phyloP scores from a whole-genome alignment of 2,329 filamentous ascomycete species.

The Albophoma yamanashiensis region DNA sequence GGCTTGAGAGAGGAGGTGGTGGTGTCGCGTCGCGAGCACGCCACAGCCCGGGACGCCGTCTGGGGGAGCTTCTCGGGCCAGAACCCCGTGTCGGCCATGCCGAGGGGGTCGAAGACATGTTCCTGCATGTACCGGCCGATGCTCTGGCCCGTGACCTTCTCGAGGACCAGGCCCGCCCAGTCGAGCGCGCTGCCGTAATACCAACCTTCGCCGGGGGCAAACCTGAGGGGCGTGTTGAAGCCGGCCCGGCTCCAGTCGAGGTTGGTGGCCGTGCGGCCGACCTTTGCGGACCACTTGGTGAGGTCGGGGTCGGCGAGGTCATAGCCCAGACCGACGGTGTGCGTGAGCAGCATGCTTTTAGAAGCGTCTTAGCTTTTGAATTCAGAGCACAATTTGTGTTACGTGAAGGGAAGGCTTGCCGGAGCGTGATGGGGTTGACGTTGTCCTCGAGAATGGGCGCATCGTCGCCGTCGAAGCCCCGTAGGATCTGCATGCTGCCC shows the following conservation, averaged over 20 bases:
- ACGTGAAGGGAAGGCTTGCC: constrained; percentile 10
- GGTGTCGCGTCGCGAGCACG: constrained; percentile 10
- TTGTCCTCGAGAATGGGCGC: constrained; percentile 27
- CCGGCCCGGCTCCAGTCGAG: constrained; percentile 22
- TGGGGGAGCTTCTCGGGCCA: constrained; percentile 18
- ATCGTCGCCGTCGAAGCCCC: constrained; percentile 22
- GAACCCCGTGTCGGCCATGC: constrained; percentile 26
- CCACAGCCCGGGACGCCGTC: constrained; percentile 10
- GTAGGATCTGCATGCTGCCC: constrained; percentile 20
- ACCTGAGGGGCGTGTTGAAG: constrained; percentile 30
- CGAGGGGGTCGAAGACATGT: constrained; percentile 24
- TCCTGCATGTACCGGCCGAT: constrained; percentile 26
- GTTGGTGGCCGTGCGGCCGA: constrained; percentile 20
- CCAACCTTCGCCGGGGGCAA: constrained; percentile 36
- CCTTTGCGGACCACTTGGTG: constrained; percentile 25
- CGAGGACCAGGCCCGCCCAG: constrained; percentile 35
- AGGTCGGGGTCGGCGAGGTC: constrained; percentile 28
- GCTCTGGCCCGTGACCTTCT: constrained; percentile 23
- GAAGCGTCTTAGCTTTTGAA: neutral
- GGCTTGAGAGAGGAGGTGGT: constrained; percentile 8
- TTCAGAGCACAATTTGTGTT: neutral
- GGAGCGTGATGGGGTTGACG: constrained; percentile 24
- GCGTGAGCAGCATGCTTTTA: constrained; percentile 31
- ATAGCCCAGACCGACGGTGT: constrained; percentile 36
- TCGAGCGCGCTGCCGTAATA: constrained; percentile 35